Evolutionary conservation across 352 stramenopile species (phyloP).

Genomic region (Globisporangium emineosum): DNA sequence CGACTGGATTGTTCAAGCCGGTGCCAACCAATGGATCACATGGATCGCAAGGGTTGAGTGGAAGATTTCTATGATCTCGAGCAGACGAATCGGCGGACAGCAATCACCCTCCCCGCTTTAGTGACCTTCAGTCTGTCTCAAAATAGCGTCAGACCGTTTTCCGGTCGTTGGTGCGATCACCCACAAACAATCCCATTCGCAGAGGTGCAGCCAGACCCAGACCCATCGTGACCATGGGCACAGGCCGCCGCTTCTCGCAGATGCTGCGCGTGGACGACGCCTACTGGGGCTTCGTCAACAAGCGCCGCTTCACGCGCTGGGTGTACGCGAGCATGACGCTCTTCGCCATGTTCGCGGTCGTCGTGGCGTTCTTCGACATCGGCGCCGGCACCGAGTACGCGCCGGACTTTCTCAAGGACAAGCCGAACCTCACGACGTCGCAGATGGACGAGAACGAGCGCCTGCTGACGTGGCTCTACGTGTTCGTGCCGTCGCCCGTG

Average conservation of each 20-base stretch:
- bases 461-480: conserved; percentile 70
- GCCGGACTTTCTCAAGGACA: conserved; percentile 40
- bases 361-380: conserved; percentile 73
- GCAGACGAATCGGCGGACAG: too few relatives aligned
- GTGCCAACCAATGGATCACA: too few relatives aligned
- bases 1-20: too few relatives aligned
- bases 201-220: neutral
- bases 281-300: conserved; percentile 76
- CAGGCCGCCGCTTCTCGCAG: conserved; percentile 53
- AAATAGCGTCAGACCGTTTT: neutral
- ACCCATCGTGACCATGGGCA: conserved; percentile 70
- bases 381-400: conserved; percentile 51
- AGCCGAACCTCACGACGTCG: conserved; percentile 41
- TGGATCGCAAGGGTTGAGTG: too few relatives aligned
- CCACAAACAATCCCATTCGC: neutral
- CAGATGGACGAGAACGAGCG: conserved; percentile 72
- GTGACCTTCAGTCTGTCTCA: neutral
- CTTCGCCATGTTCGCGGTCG: conserved; percentile 75
- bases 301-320: conserved; percentile 74
- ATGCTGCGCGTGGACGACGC: conserved; percentile 74
- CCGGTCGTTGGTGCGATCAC: neutral
- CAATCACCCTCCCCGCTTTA: neutral
- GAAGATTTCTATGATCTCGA: neutral
- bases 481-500: conserved; percentile 69
- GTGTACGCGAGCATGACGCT: conserved; percentile 69